These are phyloP conservation scores for Diospyros kaki DNA, from an alignment of 148 eudicot species.

Conservation along the genomic window DNA sequence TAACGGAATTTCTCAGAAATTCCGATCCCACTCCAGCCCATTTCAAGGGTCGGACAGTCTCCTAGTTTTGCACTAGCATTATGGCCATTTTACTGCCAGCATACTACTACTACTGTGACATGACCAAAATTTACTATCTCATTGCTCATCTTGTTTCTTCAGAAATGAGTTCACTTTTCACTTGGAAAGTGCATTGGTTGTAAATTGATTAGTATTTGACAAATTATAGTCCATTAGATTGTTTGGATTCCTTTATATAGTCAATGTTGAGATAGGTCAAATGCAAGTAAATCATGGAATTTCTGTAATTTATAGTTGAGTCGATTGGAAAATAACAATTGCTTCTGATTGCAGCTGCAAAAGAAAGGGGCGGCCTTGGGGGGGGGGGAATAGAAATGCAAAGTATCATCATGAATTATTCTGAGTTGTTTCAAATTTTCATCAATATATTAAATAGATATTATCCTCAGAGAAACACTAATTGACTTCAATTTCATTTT, in stretches of 20 bases:
- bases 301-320: neutral
- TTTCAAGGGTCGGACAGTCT: too few relatives aligned
- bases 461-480: neutral
- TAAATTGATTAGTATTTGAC: neutral
- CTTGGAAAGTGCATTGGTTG: neutral
- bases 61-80: neutral
- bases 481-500: neutral
- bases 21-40: too few relatives aligned
- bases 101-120: neutral
- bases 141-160: neutral
- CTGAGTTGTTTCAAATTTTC: neutral
- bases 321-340: too few relatives aligned
- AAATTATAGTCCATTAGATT: neutral
- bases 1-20: too few relatives aligned
- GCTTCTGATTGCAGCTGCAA: neutral
- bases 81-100: neutral
- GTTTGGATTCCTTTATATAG: neutral
- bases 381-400: neutral
- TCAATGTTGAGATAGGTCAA: conserved; percentile 4
- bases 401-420: neutral
- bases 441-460: neutral
- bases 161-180: neutral
- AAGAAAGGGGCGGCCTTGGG: too few relatives aligned
- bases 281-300: neutral
- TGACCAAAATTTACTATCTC: neutral